Percentiles rank a stretch among this genome's conserved stretches.
phyloP scores from a whole-genome alignment of 805 yeast species.

The Sungouiella thailandica region DNA sequence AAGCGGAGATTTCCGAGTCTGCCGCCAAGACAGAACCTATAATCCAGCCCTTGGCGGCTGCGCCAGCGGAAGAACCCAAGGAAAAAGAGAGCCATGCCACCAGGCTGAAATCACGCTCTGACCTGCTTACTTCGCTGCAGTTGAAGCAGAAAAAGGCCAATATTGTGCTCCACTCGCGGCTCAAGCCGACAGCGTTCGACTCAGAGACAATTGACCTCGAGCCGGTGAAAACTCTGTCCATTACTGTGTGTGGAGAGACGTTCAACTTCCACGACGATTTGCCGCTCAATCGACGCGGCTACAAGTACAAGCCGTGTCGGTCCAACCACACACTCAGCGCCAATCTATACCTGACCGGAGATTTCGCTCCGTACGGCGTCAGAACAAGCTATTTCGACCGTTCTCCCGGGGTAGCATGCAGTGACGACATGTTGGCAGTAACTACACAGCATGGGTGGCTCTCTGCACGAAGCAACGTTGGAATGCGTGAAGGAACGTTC shows the following conservation, averaged over 20 bases:
- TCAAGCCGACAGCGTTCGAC: constrained; percentile 31
- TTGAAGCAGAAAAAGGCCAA: constrained; percentile 24
- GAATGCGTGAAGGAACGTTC: constrained; percentile 72
- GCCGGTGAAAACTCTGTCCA: constrained; percentile 11
- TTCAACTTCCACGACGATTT: constrained; percentile 62
- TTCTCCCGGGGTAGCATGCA: constrained; percentile 47
- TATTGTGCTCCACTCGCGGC: constrained; percentile 29
- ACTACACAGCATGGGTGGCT: constrained; percentile 76
- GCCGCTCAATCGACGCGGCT: constrained; percentile 76
- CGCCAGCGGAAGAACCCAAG: constrained; percentile 4
- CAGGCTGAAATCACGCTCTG: constrained; percentile 21
- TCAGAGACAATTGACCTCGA: constrained; percentile 7
- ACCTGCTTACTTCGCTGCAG: constrained; percentile 14
- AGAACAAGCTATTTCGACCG: constrained; percentile 66
- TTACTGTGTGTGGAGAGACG: constrained; percentile 12
- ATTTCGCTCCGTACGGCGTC: constrained; percentile 59
- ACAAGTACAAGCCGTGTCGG: constrained; percentile 72
- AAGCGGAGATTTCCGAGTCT: neutral
- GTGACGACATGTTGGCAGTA: constrained; percentile 32
- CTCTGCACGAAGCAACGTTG: constrained; percentile 66
- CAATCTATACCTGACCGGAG: constrained; percentile 65
- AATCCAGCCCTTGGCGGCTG: neutral
- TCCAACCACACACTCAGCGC: constrained; percentile 59
- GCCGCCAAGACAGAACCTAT: neutral
- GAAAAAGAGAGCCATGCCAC: constrained; percentile 15